phyloP scores from a whole-genome alignment of 306 rosid species.

The Glycine latifolia region DNA sequence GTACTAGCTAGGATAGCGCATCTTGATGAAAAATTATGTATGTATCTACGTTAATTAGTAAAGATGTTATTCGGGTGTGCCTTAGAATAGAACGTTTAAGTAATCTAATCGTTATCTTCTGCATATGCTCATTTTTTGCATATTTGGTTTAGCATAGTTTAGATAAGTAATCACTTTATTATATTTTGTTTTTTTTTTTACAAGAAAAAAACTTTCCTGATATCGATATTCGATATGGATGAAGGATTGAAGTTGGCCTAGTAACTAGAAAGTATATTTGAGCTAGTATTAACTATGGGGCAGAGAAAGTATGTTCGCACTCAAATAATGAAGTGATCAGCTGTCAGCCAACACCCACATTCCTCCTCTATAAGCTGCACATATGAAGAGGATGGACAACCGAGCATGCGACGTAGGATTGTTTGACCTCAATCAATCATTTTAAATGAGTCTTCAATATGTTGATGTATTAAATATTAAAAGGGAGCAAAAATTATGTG shows the following conservation, averaged over 20 bases:
- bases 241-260: background rate
- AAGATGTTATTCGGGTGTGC: slow-evolving; percentile 9
- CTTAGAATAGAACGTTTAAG: background rate
- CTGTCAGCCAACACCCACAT: no score
- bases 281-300: no score
- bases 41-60: slow-evolving; percentile 19
- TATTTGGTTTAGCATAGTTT: background rate
- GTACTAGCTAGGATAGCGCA: background rate
- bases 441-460: no score
- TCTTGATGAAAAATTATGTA: background rate
- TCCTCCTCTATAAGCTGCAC: no score
- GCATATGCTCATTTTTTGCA: background rate
- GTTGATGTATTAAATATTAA: no score
- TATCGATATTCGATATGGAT: background rate
- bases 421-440: no score
- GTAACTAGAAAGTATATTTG: no score
- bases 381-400: no score
- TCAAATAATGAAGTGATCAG: no score
- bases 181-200: background rate
- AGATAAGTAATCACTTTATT: background rate
- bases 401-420: no score
- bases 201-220: background rate
- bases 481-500: no score
- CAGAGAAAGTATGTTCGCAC: no score
- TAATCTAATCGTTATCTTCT: background rate